Percentiles rank a stretch among this genome's conserved stretches.
phyloP scores from a whole-genome alignment of 805 yeast genomes.

The Wickerhamiella cacticola region DNA sequence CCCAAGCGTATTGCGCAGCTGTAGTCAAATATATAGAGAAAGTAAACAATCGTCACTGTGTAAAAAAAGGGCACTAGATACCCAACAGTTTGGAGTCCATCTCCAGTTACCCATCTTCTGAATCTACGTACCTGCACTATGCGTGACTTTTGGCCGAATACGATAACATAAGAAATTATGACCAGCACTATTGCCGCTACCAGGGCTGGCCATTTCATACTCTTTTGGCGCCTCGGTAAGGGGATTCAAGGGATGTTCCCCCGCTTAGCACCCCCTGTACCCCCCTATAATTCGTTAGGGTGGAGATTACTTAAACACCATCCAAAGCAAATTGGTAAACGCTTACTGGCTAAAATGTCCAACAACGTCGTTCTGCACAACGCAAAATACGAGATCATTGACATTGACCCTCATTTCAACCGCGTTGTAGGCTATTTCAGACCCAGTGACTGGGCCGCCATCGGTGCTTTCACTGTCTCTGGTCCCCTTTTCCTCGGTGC shows the following conservation, averaged over 20 bases:
- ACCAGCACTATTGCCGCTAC: not conserved
- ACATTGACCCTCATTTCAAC: slow-evolving; percentile 63
- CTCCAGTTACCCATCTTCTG: not conserved
- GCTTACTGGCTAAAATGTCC: slow-evolving; percentile 16
- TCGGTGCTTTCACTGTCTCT: slow-evolving; percentile 38
- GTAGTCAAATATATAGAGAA: slow-evolving; percentile 17
- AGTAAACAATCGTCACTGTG: slow-evolving; percentile 15
- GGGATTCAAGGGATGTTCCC: no score
- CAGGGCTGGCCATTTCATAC: not conserved
- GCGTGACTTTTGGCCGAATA: slow-evolving; percentile 9
- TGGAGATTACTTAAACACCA: not conserved
- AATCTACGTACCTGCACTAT: not conserved
- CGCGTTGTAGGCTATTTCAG: slow-evolving; percentile 67
- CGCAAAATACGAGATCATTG: slow-evolving; percentile 41
- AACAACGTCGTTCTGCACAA: slow-evolving; percentile 23
- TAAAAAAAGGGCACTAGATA: slow-evolving; percentile 21
- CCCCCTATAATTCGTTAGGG: no score
- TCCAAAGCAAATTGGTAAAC: slow-evolving; percentile 3
- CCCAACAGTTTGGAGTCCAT: slow-evolving; percentile 12
- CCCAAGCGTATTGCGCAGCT: slow-evolving; percentile 7
- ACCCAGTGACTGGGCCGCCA: slow-evolving; percentile 45
- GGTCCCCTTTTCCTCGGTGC: slow-evolving; percentile 39
- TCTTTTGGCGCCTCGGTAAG: no score
- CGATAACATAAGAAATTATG: slow-evolving; percentile 1
- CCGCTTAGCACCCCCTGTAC: not conserved